These are phyloP conservation scores for Venustampulla echinocandica DNA, from an alignment of 495 filamentous ascomycete genomes.

Conservation along the genomic window DNA sequence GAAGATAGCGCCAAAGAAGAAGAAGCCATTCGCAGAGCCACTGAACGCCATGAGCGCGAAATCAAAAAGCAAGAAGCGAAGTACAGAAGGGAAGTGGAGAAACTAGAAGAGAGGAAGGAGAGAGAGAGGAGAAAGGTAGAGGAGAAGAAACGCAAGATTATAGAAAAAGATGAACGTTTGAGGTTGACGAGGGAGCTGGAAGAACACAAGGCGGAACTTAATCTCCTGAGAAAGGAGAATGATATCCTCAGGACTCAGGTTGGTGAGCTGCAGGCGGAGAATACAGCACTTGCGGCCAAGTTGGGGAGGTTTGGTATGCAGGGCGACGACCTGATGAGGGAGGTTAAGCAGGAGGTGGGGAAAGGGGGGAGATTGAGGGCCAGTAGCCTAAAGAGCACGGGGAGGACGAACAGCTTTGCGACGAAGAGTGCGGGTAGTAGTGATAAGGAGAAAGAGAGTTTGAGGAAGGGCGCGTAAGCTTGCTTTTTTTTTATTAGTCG, in stretches of 20 bases:
- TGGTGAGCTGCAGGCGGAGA: constrained; percentile 57
- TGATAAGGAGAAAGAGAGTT: constrained; percentile 15
- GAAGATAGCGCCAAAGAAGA: constrained; percentile 38
- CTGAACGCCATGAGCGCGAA: constrained; percentile 52
- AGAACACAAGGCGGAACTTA: constrained; percentile 44
- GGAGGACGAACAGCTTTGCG: constrained; percentile 10
- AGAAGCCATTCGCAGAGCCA: constrained; percentile 39
- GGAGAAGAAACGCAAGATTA: constrained; percentile 42
- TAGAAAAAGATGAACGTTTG: constrained; percentile 46
- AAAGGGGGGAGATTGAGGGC: constrained; percentile 13
- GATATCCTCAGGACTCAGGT: constrained; percentile 55
- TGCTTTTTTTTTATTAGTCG: too few species aligned
- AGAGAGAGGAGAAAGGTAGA: constrained; percentile 53
- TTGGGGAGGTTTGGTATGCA: constrained; percentile 36
- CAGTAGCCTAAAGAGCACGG: constrained; percentile 13
- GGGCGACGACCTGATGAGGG: constrained; percentile 26
- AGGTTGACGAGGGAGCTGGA: constrained; percentile 40
- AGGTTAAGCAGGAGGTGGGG: constrained; percentile 21
- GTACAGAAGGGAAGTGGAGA: constrained; percentile 51
- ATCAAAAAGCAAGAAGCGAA: constrained; percentile 55
- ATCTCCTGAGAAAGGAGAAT: constrained; percentile 48
- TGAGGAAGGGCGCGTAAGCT: too few species aligned
- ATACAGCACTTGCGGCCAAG: constrained; percentile 45
- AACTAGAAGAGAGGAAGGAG: constrained; percentile 53
- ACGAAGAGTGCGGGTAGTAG: constrained; percentile 7